Evolutionary conservation across 371 early-diverging fungal genomes (phyloP), one percentile per base, ranked within the genome.

Genomic region (Rhizomucor pusillus): DNA sequence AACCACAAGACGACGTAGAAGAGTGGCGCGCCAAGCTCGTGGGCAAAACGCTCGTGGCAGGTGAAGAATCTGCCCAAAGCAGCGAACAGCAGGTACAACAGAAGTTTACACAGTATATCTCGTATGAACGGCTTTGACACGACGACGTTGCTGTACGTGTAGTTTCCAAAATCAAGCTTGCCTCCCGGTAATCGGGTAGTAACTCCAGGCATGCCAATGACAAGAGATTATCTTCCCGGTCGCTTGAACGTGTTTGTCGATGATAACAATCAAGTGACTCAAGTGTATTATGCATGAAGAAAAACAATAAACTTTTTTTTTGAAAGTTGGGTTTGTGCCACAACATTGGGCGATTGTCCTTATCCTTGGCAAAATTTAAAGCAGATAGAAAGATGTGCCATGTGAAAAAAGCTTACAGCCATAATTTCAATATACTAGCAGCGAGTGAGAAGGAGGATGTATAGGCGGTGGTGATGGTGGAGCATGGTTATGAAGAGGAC

Each of bases 11-110:
- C 19, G 54, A 52, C 34, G 9, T 56, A 13, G 52, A 61, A 3
- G 47, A 55, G 35, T 61, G 62, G 62, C 43, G 49, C 20, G 29
- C 12, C 14, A 55, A 47, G 39, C 46, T 61, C 16, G 23, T 61
- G 13, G 62, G 56, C 20, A 61, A 56, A 23, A 44, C 44, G 7
- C 40, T 51, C n/a, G 24, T 61, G 45, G 62, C 49, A 1, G 43
- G 47, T n/a, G 56, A 61, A 13, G 51, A 58, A n/a, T n/a, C n/a
- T n/a, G n/a, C n/a, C n/a, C n/a, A n/a, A n/a, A n/a, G n/a, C n/a
- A n/a, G n/a, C n/a, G n/a, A n/a, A 41, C 24, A 39, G 25, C 36
- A 10, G 36, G 18, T 14, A 25, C 34, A 18, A 22, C 13, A 20
- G 16, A 18, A 2, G 33, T 16, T 23, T 20, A 36, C 11, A 19